Percentiles rank a stretch among this genome's conserved stretches.
These are phyloP conservation scores for Termitomyces sp. DNA, from an alignment of 768 basidiomycete genomes.

Conservation along the genomic window DNA sequence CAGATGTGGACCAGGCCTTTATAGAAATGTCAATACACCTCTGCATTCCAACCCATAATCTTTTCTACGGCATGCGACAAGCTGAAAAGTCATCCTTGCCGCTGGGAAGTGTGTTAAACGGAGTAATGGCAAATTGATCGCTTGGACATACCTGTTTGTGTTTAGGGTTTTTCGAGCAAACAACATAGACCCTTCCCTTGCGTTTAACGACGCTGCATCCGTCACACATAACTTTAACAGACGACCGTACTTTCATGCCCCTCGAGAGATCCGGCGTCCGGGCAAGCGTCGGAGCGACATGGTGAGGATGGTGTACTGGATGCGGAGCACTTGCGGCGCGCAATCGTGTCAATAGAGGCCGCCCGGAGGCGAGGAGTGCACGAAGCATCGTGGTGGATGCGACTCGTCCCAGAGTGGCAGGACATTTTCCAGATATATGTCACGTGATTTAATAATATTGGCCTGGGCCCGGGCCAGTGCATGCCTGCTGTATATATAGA, in stretches of 20 bases:
- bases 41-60: background rate
- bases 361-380: slow-evolving; percentile 58
- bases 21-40: slow-evolving; percentile 12
- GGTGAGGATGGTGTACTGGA: slow-evolving; percentile 30
- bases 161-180: slow-evolving; percentile 93
- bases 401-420: background rate
- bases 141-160: slow-evolving; percentile 82
- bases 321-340: slow-evolving; percentile 33
- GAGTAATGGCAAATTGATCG: background rate
- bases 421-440: background rate
- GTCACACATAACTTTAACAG: slow-evolving; percentile 93
- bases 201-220: slow-evolving; percentile 87
- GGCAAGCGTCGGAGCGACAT: slow-evolving; percentile 22
- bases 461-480: no score
- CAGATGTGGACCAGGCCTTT: slow-evolving; percentile 85
- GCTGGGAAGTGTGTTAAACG: slow-evolving; percentile 36
- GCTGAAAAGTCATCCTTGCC: slow-evolving; percentile 54
- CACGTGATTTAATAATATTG: slow-evolving; percentile 10
- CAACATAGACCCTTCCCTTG: slow-evolving; percentile 89
- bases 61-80: background rate
- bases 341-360: slow-evolving; percentile 59
- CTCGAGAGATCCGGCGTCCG: slow-evolving; percentile 43
- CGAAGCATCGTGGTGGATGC: slow-evolving; percentile 51
- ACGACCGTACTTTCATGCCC: slow-evolving; percentile 96
- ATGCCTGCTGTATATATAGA: background rate